Evolutionary conservation across 306 rosid species (phyloP).

Genomic region (Gastrolobium villosum): DNA sequence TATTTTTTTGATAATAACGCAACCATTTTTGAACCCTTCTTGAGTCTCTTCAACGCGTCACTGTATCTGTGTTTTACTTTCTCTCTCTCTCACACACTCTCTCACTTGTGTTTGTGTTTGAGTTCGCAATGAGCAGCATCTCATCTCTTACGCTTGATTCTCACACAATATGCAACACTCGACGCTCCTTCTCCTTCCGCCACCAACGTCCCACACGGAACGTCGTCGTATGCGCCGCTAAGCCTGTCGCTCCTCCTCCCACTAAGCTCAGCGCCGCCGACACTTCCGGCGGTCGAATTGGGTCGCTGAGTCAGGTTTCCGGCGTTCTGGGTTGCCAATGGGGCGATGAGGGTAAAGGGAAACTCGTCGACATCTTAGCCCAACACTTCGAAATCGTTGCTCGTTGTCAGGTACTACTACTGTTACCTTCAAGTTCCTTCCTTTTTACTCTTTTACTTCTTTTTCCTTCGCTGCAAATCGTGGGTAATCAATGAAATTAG

Average conservation of each 20-base stretch:
- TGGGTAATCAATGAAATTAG: slow-evolving; percentile 2
- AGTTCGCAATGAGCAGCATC: slow-evolving; percentile 64
- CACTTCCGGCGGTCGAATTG: slow-evolving; percentile 63
- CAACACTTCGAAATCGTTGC: slow-evolving; percentile 91
- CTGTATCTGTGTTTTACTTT: too few species aligned
- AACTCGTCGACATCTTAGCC: slow-evolving; percentile 91
- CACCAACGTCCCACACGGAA: slow-evolving; percentile 30
- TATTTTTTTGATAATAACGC: too few species aligned
- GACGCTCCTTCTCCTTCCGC: slow-evolving; percentile 37
- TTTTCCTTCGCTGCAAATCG: neutral
- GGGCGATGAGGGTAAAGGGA: slow-evolving; percentile 99
- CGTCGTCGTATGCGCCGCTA: slow-evolving; percentile 63
- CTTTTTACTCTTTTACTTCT: neutral
- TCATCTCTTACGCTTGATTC: slow-evolving; percentile 67
- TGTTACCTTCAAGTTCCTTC: neutral
- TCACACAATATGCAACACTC: slow-evolving; percentile 56
- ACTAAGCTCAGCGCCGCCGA: slow-evolving; percentile 65
- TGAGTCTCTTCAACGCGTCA: neutral
- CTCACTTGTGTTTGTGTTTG: neutral
- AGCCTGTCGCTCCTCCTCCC: slow-evolving; percentile 56
- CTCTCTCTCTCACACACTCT: neutral
- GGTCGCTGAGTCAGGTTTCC: slow-evolving; percentile 80
- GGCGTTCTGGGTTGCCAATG: slow-evolving; percentile 95
- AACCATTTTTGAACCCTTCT: neutral
- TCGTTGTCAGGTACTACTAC: slow-evolving; percentile 84